phyloP scores from a whole-genome alignment of 2,329 filamentous ascomycete genomes.

The Pestalotiopsis sp. region DNA sequence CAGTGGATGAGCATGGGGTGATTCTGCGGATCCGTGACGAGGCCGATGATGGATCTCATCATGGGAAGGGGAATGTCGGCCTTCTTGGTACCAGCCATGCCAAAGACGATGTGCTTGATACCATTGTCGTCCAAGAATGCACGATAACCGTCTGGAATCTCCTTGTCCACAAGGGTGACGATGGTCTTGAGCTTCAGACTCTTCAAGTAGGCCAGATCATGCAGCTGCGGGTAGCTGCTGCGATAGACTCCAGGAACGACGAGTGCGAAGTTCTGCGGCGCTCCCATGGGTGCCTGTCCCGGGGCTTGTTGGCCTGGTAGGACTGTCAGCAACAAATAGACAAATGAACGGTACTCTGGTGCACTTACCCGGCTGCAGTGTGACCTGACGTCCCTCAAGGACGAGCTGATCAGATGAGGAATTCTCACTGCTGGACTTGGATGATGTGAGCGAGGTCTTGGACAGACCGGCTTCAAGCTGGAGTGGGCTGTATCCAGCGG shows the following conservation, averaged over 20 bases:
- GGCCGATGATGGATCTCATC: slow-evolving; percentile 71
- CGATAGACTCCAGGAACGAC: slow-evolving; percentile 78
- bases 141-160: slow-evolving; percentile 55
- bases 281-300: not conserved
- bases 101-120: slow-evolving; percentile 75
- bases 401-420: not conserved
- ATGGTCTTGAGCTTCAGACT: slow-evolving; percentile 76
- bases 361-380: not conserved
- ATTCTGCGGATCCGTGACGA: slow-evolving; percentile 73
- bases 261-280: slow-evolving; percentile 74
- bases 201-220: slow-evolving; percentile 72
- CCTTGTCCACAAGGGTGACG: slow-evolving; percentile 69
- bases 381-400: not conserved
- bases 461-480: slow-evolving; percentile 3
- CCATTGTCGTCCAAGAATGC: slow-evolving; percentile 67
- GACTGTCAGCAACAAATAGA: not conserved
- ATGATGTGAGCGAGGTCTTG: not conserved
- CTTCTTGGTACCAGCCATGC: slow-evolving; percentile 89
- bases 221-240: slow-evolving; percentile 75
- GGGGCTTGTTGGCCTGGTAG: not conserved
- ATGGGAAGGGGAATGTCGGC: slow-evolving; percentile 66
- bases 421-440: not conserved
- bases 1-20: slow-evolving; percentile 87
- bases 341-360: not conserved
- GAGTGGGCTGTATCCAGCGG: not conserved